Percentiles rank a stretch among this genome's conserved stretches.
These are phyloP conservation scores for Nannochloropsis salina DNA, from an alignment of 108 stramenopile species.

Conservation along the genomic window DNA sequence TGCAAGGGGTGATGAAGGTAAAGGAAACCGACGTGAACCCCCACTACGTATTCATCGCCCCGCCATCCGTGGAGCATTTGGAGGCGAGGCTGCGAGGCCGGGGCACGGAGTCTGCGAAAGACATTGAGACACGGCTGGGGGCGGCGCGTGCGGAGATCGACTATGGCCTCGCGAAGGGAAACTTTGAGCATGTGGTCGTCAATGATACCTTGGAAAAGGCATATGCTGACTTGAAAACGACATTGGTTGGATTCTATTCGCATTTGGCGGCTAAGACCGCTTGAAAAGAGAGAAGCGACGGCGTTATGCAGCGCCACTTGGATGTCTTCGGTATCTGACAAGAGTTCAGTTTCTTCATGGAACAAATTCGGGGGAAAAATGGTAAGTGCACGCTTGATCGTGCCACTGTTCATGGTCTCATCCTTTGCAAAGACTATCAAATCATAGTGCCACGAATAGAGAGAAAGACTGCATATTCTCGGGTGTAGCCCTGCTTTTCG, in stretches of 20 bases:
- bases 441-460: too few relatives aligned
- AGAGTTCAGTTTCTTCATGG: too few relatives aligned
- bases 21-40: constrained; percentile 64
- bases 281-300: background rate
- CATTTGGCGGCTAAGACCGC: constrained; percentile 23
- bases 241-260: constrained; percentile 33
- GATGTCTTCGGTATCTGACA: too few relatives aligned
- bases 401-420: too few relatives aligned
- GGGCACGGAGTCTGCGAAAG: constrained; percentile 80
- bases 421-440: too few relatives aligned
- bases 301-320: background rate
- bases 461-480: too few relatives aligned
- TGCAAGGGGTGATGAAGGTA: constrained; percentile 48
- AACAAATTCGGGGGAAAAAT: too few relatives aligned
- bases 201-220: constrained; percentile 41
- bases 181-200: constrained; percentile 44
- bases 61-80: constrained; percentile 79
- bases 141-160: constrained; percentile 83
- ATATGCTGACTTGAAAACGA: constrained; percentile 30
- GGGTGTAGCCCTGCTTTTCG: too few relatives aligned
- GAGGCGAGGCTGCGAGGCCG: constrained; percentile 72
- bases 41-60: constrained; percentile 78
- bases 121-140: constrained; percentile 64
- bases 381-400: too few relatives aligned
- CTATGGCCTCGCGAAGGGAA: constrained; percentile 58